Base-by-base conservation (phyloP, 2,329 filamentous ascomycete species). In the Fusarium begoniae region DNA sequence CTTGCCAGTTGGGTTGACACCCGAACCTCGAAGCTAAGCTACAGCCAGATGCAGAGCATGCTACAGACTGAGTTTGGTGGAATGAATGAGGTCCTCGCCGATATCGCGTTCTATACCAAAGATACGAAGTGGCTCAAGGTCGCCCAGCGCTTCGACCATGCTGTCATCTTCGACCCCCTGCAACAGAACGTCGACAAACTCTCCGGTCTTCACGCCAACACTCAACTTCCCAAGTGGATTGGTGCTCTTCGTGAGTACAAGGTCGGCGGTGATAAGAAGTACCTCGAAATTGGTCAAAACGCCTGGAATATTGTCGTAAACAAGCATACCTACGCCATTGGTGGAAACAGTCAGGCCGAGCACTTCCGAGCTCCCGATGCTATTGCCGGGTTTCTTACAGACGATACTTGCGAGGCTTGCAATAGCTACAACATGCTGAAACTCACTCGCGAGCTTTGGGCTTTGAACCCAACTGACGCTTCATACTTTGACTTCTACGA, bases 391-490 rank as follows among this genome's bases (percentile, higher is more conserved):
- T 85, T 83, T 58, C 79, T 89, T 17, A 78, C 77, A 8, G 74
- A 79, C 0, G 87, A 89, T 74, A 88, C 87, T 0, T 84, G 82
- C 50, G 87, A 89, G 77, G 83, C 83, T 5, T 89, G 87, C 79
- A 88, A 89, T 76, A 86, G 85, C 1, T 88, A 88, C 76, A 89
- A 89, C 73, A 89, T 89, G 87, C 84, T 89, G 51, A 88, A 88
- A 75, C 78, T 89, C 41, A 88, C 87, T 0, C 82, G 86, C 2
- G 86, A 88, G 62, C 81, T 89, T 9, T 89, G 84, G 84, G 78
- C 82, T 4, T 77, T 84, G 38, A 80, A 86, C 35, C 85, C 86
- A 0, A 78, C 70, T 2, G 79, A 79, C 24, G 77, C 79, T 3
- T 69, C 60, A 4, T 88, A 88, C 76, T 87, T 89, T 70, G 87